phyloP scores from a whole-genome alignment of 106 monocot genomes.

The Dendrobium chrysotoxum region DNA sequence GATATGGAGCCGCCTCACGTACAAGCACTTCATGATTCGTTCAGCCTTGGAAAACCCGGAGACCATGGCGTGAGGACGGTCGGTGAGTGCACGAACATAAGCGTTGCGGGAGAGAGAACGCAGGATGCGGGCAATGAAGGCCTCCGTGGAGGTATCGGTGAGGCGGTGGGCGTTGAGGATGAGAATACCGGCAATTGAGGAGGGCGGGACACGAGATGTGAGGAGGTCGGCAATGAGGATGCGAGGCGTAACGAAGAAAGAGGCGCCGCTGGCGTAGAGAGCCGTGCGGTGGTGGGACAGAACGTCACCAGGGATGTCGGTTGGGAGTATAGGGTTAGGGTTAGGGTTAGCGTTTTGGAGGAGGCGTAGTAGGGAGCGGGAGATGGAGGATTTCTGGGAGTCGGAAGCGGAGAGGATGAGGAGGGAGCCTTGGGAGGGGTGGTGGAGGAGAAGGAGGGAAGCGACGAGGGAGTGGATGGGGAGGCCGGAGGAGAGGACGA shows the following conservation, averaged over 20 bases:
- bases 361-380: slow-evolving; percentile 29
- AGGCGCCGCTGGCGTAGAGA: slow-evolving; percentile 46
- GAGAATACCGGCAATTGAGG: slow-evolving; percentile 28
- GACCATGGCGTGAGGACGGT: slow-evolving; percentile 70
- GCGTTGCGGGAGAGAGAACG: slow-evolving; percentile 24
- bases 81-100: slow-evolving; percentile 65
- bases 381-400: slow-evolving; percentile 39
- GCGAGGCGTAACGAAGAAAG: slow-evolving; percentile 46
- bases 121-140: slow-evolving; percentile 67
- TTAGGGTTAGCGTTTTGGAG: slow-evolving; percentile 12
- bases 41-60: slow-evolving; percentile 87
- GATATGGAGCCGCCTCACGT: slow-evolving; percentile 61
- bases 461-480: slow-evolving; percentile 55
- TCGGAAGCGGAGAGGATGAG: slow-evolving; percentile 76
- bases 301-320: slow-evolving; percentile 59
- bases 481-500: slow-evolving; percentile 80
- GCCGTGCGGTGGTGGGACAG: slow-evolving; percentile 50
- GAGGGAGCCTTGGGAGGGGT: slow-evolving; percentile 42
- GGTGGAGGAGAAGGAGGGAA: slow-evolving; percentile 63
- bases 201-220: slow-evolving; percentile 19
- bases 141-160: slow-evolving; percentile 80
- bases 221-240: slow-evolving; percentile 34
- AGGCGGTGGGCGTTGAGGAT: slow-evolving; percentile 75
- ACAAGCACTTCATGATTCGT: slow-evolving; percentile 78
- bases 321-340: slow-evolving; percentile 10